These are phyloP conservation scores for Pseudoscleropodium purum DNA, from an alignment of 225 moss, liverwort and hornwort genomes.

Conservation along the genomic window DNA sequence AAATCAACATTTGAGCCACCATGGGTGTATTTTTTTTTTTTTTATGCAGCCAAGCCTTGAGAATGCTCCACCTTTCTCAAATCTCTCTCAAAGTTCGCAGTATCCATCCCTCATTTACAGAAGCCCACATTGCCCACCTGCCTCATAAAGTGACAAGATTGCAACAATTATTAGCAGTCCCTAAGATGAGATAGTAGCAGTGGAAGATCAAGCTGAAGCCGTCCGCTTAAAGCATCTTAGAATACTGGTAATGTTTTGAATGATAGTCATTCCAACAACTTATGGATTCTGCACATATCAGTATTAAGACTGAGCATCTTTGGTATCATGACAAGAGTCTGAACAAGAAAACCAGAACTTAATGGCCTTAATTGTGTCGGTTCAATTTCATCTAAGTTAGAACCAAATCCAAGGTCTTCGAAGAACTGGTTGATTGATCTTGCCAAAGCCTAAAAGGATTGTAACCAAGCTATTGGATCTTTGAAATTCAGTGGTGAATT, in stretches of 20 bases:
- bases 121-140: neutral
- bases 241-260: neutral
- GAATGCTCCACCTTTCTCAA: neutral
- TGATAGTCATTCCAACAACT: neutral
- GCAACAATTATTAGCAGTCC: neutral
- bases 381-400: neutral
- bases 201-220: neutral
- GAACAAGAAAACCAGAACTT: neutral
- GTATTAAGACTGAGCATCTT: neutral
- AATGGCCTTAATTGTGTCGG: neutral
- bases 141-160: neutral
- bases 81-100: neutral
- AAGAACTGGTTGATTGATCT: neutral
- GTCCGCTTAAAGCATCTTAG: neutral
- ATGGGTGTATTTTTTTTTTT: neutral
- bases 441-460: neutral
- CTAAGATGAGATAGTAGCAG: neutral
- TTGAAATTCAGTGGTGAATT: neutral
- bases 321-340: neutral
- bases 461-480: neutral
- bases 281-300: neutral
- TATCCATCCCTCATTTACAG: neutral
- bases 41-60: neutral
- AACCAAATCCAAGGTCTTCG: neutral
- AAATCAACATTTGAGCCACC: neutral